Evolutionary conservation across 139 green algal genomes (phyloP).

Genomic region (Closterium sp.): DNA sequence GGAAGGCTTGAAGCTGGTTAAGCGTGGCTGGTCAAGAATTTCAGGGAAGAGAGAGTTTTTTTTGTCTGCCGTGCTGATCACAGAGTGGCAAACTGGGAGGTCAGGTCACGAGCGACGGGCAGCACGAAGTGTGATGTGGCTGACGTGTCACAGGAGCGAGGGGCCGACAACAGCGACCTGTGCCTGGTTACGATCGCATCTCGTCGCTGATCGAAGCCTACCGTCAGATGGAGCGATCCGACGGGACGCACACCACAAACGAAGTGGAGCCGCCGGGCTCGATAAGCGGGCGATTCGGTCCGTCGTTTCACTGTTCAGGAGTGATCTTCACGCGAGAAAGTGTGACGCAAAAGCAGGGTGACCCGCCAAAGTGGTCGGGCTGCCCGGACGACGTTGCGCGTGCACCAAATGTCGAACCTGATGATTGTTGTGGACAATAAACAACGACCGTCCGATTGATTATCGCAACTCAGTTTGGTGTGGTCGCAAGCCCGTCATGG

Average conservation of each 20-base stretch:
- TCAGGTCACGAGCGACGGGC: background rate
- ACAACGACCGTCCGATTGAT: background rate
- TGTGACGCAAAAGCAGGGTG: background rate
- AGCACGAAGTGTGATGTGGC: background rate
- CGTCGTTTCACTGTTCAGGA: background rate
- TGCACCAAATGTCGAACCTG: background rate
- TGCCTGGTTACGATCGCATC: background rate
- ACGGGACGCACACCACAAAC: background rate
- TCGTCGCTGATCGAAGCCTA: background rate
- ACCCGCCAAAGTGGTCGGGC: background rate
- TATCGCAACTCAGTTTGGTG: background rate
- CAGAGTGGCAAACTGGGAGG: background rate
- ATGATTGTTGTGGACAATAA: background rate
- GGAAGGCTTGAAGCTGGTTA: background rate
- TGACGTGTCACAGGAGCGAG: background rate
- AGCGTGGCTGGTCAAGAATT: background rate
- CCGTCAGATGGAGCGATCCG: background rate
- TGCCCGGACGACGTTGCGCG: background rate
- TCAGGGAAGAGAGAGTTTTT: background rate
- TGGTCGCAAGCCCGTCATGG: background rate
- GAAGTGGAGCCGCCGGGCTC: background rate
- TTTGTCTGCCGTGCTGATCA: background rate
- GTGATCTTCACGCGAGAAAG: background rate
- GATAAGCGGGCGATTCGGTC: background rate
- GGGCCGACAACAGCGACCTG: background rate